Evolutionary conservation across 768 basidiomycete genomes (phyloP), one percentile per base, ranked within the genome.

Genomic region (Tricholoma saponaceum): DNA sequence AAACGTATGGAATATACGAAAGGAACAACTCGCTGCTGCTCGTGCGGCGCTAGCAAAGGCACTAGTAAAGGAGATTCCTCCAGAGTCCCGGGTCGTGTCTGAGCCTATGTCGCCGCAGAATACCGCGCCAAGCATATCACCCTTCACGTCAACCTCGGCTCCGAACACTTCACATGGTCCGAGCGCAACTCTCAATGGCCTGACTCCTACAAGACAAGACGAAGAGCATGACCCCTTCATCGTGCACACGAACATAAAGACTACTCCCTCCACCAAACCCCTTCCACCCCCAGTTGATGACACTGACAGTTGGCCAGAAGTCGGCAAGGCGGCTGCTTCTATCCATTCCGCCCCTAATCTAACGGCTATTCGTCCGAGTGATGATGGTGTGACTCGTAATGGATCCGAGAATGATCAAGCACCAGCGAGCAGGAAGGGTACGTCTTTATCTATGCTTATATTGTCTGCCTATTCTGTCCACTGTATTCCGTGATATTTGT

Each of bases 251-350:
- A 69, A 69, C 16, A 61, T 56, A 28, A 59, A 65, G 12, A 59
- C 58, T 18, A 43, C 30, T 44, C 50, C 55, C 28, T 35, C 25
- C 39, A 70, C 72, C 16, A 70, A 69, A 44, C 56, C 69, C 35
- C 43, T 66, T 26, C 64, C 67, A 14, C 69, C 70, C 16, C 59
- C 69, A 6, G 62, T 69, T 33, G 66, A 70, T 49, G 75, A 79
- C 60, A 37, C 66, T 1, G 74, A 75, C 23, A 70, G 64, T 57
- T 79, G 79, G 80, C 83, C 78, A 37, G 79, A 75, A 58, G 76
- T 74, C 23, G 76, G 79, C 20, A 77, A 74, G 60, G 50, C 70
- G 6, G 54, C 65, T n/a, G 43, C 64, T n/a, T 12, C 51, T 22
- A 16, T 49, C 20, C 51, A 35, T 6, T 49, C 41, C 44, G 8